Base-by-base conservation (phyloP, 805 yeast genomes). In the Barnettozyma pratensis region DNA sequence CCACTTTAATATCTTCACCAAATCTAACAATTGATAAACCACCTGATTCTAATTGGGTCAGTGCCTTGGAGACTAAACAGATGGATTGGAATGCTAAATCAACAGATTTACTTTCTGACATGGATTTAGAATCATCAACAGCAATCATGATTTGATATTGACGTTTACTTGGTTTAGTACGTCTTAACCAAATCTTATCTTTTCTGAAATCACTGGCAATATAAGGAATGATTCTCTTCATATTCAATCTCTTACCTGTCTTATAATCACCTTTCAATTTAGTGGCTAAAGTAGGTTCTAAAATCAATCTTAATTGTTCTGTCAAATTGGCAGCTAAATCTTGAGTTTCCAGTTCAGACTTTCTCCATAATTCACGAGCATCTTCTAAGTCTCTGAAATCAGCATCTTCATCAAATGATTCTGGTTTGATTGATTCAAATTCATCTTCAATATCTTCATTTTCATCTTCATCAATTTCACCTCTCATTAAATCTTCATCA, bases 91-190 rank as follows among this genome's bases (percentile, higher is more conserved):
- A 90, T 0, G 99, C 98, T 50, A 94, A 74, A 55, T 87, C 89
- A 14, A 89, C 92, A 36, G 95, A 83, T 55, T 85, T 81, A 27
- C 96, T 85, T 66, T 92, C 98, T 49, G 91, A 81, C 99, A 94
- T 94, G 1, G 98, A 92, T 66, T 88, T 90, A 31, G 99, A 94
- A 64, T 94, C 97, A 71, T 94, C 99, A 42, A 94, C 86, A 1
- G 99, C 91, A 55, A 94, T 86, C 97, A 95, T 87, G 53, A 94
- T 87, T 71, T 94, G 99, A 66, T 94, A 94, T 64, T 91, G 94
- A 61, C 99, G 83, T 72, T 94, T 94, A 56, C 96, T 87, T 48
- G 99, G 99, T 64, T 94, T 92, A 6, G 97, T 90, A 68, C 99
- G 81, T 64, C 97, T 81, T 70, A 94, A 77, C 99, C 99, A 94